Evolutionary conservation across 306 rosid genomes (phyloP).

Genomic region (Nissolia schottii): DNA sequence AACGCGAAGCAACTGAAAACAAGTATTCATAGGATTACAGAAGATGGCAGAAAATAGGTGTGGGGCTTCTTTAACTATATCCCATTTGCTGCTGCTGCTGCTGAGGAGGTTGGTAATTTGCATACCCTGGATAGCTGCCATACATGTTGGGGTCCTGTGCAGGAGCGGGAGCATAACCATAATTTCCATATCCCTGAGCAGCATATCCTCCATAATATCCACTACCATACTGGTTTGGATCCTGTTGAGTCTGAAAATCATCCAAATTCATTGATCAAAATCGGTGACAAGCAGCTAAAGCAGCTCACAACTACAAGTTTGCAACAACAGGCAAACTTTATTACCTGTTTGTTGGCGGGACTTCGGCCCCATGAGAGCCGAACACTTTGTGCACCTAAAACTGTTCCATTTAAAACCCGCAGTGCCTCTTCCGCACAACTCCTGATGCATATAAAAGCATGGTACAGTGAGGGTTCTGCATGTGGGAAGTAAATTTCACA

Average conservation of each 20-base stretch:
- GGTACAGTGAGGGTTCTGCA: neutral
- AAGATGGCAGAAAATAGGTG: slow-evolving; percentile 3
- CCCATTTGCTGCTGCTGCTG: slow-evolving; percentile 83
- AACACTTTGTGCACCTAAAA: slow-evolving; percentile 79
- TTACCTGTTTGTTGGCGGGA: slow-evolving; percentile 93
- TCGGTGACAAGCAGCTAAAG: neutral
- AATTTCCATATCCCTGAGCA: slow-evolving; percentile 69
- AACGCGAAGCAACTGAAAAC: slow-evolving; percentile 22
- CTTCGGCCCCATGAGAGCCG: slow-evolving; percentile 99
- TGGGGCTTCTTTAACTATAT: slow-evolving; percentile 44
- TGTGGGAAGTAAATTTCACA: neutral
- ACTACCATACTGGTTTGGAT: slow-evolving; percentile 58
- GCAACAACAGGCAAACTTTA: neutral
- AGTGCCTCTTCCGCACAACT: slow-evolving; percentile 89
- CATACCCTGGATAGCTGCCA: slow-evolving; percentile 66
- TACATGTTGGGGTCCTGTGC: slow-evolving; percentile 86
- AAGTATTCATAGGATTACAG: slow-evolving; percentile 31
- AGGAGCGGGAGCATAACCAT: slow-evolving; percentile 70
- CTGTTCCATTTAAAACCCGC: slow-evolving; percentile 59
- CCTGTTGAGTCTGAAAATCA: slow-evolving; percentile 64
- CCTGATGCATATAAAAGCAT: slow-evolving; percentile 36
- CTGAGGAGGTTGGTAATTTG: slow-evolving; percentile 73
- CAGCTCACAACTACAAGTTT: neutral
- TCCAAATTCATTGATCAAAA: slow-evolving; percentile 2
- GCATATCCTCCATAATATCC: slow-evolving; percentile 86